Percentiles rank a stretch among this genome's conserved stretches.
Conservation (phyloP, 1,284 basidiomycete species). For the Ceratobasidium sp. region DNA sequence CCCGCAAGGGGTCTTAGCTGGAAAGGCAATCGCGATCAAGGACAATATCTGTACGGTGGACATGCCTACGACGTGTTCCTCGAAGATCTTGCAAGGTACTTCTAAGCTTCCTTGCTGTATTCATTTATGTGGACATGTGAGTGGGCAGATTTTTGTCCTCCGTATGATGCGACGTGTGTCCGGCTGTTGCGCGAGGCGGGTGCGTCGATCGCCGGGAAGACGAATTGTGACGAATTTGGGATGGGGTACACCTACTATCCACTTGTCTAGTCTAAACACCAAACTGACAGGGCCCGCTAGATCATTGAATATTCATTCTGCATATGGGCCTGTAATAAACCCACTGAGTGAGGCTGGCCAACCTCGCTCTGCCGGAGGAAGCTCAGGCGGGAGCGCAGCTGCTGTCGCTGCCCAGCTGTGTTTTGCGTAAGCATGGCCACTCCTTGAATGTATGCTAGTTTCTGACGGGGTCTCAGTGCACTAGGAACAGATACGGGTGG, state of each 20-base stretch:
- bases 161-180: conserved; percentile 91
- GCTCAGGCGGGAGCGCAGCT: conserved; percentile 85
- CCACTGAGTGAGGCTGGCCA: conserved; percentile 63
- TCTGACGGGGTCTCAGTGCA: conserved; percentile 64
- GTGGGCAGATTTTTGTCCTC: conserved; percentile 73
- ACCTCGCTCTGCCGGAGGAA: conserved; percentile 79
- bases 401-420: conserved; percentile 82
- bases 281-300: conserved; percentile 54
- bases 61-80: conserved; percentile 83
- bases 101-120: conserved; percentile 28
- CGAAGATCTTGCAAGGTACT: conserved; percentile 74
- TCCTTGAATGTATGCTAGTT: neutral
- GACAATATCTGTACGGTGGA: conserved; percentile 82
- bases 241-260: conserved; percentile 78
- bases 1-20: conserved; percentile 10
- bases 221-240: conserved; percentile 98
- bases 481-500: conserved; percentile 96
- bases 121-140: neutral
- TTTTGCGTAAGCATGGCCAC: conserved; percentile 68
- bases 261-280: conserved; percentile 31
- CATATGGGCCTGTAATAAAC: conserved; percentile 82
- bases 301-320: conserved; percentile 75
- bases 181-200: conserved; percentile 69
- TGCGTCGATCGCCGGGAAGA: conserved; percentile 83
- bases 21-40: conserved; percentile 71